A percentile compares a stretch with the other conserved stretches of the same genome.
Evolutionary conservation across 805 yeast species (phyloP).

Genomic region (Kockiozyma suomiensis): DNA sequence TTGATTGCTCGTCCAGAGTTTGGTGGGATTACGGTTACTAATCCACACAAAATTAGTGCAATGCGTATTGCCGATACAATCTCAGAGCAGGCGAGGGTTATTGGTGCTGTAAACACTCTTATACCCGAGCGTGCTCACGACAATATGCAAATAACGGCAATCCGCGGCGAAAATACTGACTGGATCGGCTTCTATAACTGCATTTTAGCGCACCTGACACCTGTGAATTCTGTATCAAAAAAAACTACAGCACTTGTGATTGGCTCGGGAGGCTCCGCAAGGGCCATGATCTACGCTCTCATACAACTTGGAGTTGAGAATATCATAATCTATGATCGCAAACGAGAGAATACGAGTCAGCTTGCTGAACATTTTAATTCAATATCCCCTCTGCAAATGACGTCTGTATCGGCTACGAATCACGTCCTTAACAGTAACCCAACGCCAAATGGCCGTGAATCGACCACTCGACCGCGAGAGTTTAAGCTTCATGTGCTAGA

Average conservation of each 20-base stretch:
- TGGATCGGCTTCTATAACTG: conserved; percentile 85
- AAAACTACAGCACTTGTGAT: conserved; percentile 68
- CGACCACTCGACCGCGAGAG: conserved; percentile 30
- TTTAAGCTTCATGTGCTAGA: conserved; percentile 60
- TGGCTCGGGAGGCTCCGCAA: conserved; percentile 96
- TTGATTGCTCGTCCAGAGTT: conserved; percentile 44
- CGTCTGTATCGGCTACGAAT: background rate
- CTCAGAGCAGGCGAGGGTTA: conserved; percentile 70
- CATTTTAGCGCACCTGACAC: conserved; percentile 50
- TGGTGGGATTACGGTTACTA: conserved; percentile 94
- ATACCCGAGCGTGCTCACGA: conserved; percentile 46
- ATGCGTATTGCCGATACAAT: conserved; percentile 65
- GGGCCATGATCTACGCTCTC: conserved; percentile 93
- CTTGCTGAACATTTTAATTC: conserved; percentile 63
- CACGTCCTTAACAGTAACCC: background rate
- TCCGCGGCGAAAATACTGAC: conserved; percentile 85
- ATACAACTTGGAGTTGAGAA: conserved; percentile 72
- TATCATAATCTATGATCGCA: conserved; percentile 81
- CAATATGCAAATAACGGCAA: background rate
- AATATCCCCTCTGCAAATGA: conserved; percentile 1
- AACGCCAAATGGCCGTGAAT: background rate
- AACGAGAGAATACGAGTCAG: conserved; percentile 61
- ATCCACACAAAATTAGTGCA: conserved; percentile 83
- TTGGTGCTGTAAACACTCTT: conserved; percentile 94
- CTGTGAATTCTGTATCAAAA: conserved; percentile 35